These are phyloP conservation scores for Sclerospora graminicola DNA, from an alignment of 352 stramenopile genomes.

Conservation along the genomic window DNA sequence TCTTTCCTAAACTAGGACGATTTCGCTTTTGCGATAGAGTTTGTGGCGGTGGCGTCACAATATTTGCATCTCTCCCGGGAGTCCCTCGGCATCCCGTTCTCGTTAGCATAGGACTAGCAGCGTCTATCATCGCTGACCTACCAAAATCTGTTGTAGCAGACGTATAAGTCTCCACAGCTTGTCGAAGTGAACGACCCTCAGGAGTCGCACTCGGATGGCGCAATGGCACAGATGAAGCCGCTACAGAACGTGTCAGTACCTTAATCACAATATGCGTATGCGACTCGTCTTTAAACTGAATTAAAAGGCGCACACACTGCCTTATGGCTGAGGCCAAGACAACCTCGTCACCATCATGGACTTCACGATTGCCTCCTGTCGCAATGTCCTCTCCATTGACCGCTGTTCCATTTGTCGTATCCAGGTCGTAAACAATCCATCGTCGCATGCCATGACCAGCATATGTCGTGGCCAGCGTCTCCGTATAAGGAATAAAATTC, in stretches of 20 bases:
- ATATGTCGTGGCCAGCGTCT: conserved; percentile 2
- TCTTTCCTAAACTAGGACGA: conserved; percentile 13
- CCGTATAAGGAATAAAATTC: conserved; percentile 39
- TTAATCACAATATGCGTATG: conserved; percentile 34
- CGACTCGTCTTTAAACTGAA: conserved; percentile 36
- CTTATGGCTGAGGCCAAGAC: conserved; percentile 57
- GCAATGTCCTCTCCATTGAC: conserved; percentile 60
- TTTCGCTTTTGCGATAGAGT: conserved; percentile 19
- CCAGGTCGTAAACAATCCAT: conserved; percentile 74
- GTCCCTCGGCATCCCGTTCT: conserved; percentile 6
- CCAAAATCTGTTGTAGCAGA: conserved; percentile 8
- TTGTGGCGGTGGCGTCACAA: conserved; percentile 9
- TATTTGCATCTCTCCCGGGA: conserved; percentile 4
- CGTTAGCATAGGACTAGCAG: too few species aligned
- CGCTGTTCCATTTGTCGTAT: conserved; percentile 71
- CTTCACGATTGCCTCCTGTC: conserved; percentile 38
- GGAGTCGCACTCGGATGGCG: conserved; percentile 2
- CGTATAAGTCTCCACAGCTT: conserved; percentile 7
- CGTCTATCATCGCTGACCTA: conserved; percentile 11
- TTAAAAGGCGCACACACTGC: conserved; percentile 38
- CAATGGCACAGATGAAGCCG: conserved; percentile 5
- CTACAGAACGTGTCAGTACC: conserved; percentile 9
- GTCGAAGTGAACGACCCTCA: conserved; percentile 11
- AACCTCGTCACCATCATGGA: conserved; percentile 61
- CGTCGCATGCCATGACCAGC: conserved; percentile 10